These are phyloP conservation scores for Podaxis sp. DNA, from an alignment of 768 basidiomycete genomes.

Conservation along the genomic window DNA sequence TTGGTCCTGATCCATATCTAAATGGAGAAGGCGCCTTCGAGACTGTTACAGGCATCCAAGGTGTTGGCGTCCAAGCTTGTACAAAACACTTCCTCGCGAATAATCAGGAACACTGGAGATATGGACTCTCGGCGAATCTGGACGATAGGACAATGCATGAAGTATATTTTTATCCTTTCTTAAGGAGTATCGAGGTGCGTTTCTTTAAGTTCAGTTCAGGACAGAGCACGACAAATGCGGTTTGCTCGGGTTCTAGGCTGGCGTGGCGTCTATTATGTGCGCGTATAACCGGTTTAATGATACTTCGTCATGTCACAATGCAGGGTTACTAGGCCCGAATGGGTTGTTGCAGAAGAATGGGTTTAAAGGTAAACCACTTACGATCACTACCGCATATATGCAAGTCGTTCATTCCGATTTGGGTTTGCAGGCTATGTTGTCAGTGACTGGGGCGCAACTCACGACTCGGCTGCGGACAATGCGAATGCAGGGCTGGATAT, in stretches of 20 bases:
- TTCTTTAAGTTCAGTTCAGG: background rate
- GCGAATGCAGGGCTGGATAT: slow-evolving; percentile 50
- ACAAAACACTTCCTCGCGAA: slow-evolving; percentile 53
- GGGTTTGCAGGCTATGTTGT: slow-evolving; percentile 39
- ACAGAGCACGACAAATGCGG: background rate
- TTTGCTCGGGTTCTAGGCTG: slow-evolving; percentile 33
- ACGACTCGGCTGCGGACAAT: slow-evolving; percentile 45
- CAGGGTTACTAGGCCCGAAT: slow-evolving; percentile 42
- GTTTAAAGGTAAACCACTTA: slow-evolving; percentile 38
- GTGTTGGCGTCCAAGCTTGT: slow-evolving; percentile 58
- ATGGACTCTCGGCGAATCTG: slow-evolving; percentile 43
- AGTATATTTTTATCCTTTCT: slow-evolving; percentile 52
- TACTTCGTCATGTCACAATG: slow-evolving; percentile 66
- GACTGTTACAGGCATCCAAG: slow-evolving; percentile 60
- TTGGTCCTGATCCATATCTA: slow-evolving; percentile 64
- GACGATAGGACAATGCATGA: slow-evolving; percentile 61
- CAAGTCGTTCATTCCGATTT: background rate
- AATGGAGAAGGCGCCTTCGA: slow-evolving; percentile 60
- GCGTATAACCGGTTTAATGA: slow-evolving; percentile 55
- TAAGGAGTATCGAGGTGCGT: slow-evolving; percentile 46
- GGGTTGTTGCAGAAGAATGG: slow-evolving; percentile 39
- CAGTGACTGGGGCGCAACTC: slow-evolving; percentile 55
- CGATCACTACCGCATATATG: background rate
- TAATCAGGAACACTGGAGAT: slow-evolving; percentile 54
- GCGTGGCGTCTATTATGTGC: slow-evolving; percentile 52